Evolutionary conservation across 2,329 filamentous ascomycete genomes (phyloP), one percentile per base, ranked within the genome.

Genomic region (Balansia obtecta): DNA sequence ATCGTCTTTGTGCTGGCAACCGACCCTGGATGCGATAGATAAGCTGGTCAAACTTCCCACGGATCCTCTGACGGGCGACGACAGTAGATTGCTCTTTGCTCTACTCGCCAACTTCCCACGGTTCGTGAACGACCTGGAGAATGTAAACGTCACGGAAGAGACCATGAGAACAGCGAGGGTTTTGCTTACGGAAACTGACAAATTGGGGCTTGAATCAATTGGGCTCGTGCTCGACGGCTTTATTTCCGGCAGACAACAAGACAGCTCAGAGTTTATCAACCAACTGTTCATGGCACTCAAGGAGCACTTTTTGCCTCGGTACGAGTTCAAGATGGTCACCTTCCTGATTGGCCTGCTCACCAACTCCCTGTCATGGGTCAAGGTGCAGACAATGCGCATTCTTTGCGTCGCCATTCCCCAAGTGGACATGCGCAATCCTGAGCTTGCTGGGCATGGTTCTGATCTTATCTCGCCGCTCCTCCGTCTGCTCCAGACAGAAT

Each of bases 401-500:
- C 77, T 98, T 0, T 86, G 86, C 60, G 77, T 86, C 18, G 72
- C 95, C 52, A 86, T 98, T 45, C 88, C 89, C 0, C 85, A 91
- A 49, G 86, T 96, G 33, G 90, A 98, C 61, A 95, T 97, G 86
- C 83, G 85, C 50, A 90, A 90, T 59, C 82, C 86, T 0, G 90
- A 95, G 56, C 87, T 98, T 55, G 86, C 89, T 4, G 84, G 82
- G 8, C 89, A 97, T 64, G 91, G 93, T 0, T 90, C 91, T 1
- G 94, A 98, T 67, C 76, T 98, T 45, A 95, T 98, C 50, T 96
- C 93, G 1, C 94, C 93, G 0, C 75, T 98, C 0, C 71, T 98
- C 50, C 82, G 93, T 49, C 75, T 98, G 18, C 70, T 98, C 39
- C 90, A 96, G 63, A 96, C 91, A 1, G 88, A 95, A 53, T 90